Evolutionary conservation across 139 green algal species (phyloP).

Genomic region (Micromonas pusilla): DNA sequence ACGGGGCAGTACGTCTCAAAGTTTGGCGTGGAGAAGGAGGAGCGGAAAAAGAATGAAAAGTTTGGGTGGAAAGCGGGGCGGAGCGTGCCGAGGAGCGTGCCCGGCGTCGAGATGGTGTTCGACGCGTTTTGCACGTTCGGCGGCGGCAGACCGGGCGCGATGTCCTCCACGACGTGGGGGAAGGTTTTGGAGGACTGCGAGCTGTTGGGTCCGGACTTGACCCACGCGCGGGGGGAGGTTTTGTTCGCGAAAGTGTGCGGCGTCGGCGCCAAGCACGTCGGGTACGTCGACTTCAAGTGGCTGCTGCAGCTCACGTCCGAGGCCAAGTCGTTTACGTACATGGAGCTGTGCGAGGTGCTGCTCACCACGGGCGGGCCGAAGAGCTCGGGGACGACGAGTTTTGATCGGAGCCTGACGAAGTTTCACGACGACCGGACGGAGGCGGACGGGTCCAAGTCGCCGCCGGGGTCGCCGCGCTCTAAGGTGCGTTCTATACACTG

Average conservation of each 20-base stretch:
- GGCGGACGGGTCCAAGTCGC: too few relatives aligned
- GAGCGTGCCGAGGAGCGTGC: background rate
- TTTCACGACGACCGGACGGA: too few relatives aligned
- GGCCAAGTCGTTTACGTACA: slow-evolving; percentile 48
- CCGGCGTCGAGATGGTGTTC: background rate
- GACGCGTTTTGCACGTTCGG: background rate
- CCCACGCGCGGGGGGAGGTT: background rate
- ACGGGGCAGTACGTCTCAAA: background rate
- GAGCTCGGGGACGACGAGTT: background rate
- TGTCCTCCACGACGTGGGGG: background rate
- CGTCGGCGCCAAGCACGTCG: background rate
- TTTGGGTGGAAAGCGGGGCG: background rate
- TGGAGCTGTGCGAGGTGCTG: slow-evolving; percentile 41
- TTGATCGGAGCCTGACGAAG: too few relatives aligned
- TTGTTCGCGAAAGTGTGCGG: background rate
- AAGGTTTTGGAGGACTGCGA: background rate
- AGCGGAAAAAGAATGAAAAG: background rate
- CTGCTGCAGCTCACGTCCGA: background rate
- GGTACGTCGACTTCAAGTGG: slow-evolving; percentile 3
- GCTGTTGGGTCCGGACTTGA: background rate
- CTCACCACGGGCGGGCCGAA: background rate
- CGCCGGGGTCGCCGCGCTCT: too few relatives aligned
- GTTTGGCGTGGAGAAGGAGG: background rate
- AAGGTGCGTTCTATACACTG: too few relatives aligned
- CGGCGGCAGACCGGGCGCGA: background rate